phyloP scores from a whole-genome alignment of 169 alveolate species.

The Cryptosporidium sp. region DNA sequence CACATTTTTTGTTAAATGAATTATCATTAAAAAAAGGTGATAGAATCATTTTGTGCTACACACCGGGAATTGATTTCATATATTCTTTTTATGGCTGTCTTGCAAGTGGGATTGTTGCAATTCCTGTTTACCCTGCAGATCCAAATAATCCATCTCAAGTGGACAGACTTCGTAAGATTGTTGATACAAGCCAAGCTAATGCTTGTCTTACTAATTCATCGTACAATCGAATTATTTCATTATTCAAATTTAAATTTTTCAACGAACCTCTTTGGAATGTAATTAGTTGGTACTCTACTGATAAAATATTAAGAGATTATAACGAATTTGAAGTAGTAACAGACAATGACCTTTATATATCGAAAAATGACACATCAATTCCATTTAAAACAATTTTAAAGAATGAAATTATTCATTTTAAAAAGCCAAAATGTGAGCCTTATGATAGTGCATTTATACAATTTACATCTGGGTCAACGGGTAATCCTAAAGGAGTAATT shows the following conservation, averaged over 20 bases:
- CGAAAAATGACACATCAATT: not conserved
- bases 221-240: constrained; percentile 53
- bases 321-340: not conserved
- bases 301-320: constrained; percentile 41
- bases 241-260: constrained; percentile 53
- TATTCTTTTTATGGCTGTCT: constrained; percentile 76
- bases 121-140: constrained; percentile 80
- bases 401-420: constrained; percentile 15
- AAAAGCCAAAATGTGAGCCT: constrained; percentile 57
- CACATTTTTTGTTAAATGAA: constrained; percentile 35
- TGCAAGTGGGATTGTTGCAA: constrained; percentile 74
- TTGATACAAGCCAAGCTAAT: constrained; percentile 52
- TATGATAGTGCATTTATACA: constrained; percentile 71
- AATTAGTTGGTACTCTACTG: constrained; percentile 59
- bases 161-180: constrained; percentile 57
- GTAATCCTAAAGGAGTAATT: constrained; percentile 82
- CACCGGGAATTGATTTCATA: constrained; percentile 79
- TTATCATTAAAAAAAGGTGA: constrained; percentile 50
- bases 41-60: constrained; percentile 76
- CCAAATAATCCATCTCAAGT: constrained; percentile 69
- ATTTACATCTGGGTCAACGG: constrained; percentile 84
- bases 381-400: too few relatives aligned
- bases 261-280: constrained; percentile 71
- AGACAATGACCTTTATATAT: not conserved
- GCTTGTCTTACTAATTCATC: constrained; percentile 52